Percentiles rank a stretch among this genome's conserved stretches.
These are phyloP conservation scores for Hagleromyces aurorensis DNA, from an alignment of 805 yeast species.

Conservation along the genomic window DNA sequence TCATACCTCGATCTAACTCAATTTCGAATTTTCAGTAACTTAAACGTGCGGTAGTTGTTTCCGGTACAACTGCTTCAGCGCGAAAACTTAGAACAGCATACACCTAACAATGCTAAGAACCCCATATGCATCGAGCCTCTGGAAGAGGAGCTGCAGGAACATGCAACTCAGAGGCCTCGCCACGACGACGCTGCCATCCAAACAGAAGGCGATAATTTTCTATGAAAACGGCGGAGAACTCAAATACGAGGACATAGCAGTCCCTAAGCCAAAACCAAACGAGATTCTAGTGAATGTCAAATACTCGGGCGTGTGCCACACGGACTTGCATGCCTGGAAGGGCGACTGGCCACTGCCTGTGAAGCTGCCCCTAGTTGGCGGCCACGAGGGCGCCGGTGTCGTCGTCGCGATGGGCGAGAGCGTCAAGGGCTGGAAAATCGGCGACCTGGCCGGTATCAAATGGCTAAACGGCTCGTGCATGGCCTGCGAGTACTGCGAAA, in stretches of 20 bases:
- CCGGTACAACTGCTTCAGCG: no score
- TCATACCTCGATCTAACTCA: no score
- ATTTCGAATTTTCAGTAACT: no score
- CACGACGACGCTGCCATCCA: conserved; percentile 44
- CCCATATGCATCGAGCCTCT: no score
- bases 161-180: conserved; percentile 3
- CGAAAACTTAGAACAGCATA: no score
- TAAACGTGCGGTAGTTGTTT: no score
- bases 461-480: conserved; percentile 61
- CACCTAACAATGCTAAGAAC: no score
- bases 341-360: conserved; percentile 83
- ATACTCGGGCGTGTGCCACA: conserved; percentile 91
- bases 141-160: no score
- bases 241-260: conserved; percentile 65
- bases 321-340: conserved; percentile 89
- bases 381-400: conserved; percentile 65
- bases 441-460: conserved; percentile 58
- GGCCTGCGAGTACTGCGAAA: conserved; percentile 54
- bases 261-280: conserved; percentile 69
- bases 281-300: conserved; percentile 74
- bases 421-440: conserved; percentile 51
- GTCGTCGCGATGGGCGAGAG: conserved; percentile 53
- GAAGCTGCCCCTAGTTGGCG: conserved; percentile 56
- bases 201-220: conserved; percentile 66
- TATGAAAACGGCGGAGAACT: conserved; percentile 59